Base-by-base conservation (phyloP, 192 early-diverging fungal genomes). In the Rhizoclosmatium sp. region DNA sequence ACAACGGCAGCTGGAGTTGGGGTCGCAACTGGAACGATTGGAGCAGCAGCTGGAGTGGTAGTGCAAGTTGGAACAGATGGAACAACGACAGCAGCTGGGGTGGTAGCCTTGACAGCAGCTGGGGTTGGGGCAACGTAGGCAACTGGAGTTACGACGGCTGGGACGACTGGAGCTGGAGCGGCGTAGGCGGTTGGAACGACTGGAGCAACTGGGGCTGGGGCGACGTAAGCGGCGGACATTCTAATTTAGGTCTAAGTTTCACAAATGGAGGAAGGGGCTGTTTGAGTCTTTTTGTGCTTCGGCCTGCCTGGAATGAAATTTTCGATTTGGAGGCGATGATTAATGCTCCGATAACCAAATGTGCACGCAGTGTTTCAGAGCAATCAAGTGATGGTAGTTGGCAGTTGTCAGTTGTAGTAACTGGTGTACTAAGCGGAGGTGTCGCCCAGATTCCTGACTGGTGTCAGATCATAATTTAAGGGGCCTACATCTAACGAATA, bases 1-100 rank as follows among this genome's bases (percentile, higher is more conserved):
- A 16, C 51, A 54, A 54, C 51, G 16, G 51, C 51, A 16, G 51
- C 51, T 54, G 69, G 69, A 39, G 66, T 68, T 16, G 69, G 19
- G 51, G 51, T 54, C 9, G 51, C 51, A 54, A 16, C 51, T 54
- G 51, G 51, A 16, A 16, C 16, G 51, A 12, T 54, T 54, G 9
- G 9, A 54, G 51, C 51, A 12, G 51, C 9, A 54, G 51, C 51
- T 54, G 51, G 51, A 16, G 51, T 54, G 16, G 51, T 7, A 54
- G 51, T 54, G 51, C 9, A 7, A 54, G 51, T 54, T 54, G 51
- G 51, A 16, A 16, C 16, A 16, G 51, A 54, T 54, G 9, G 9
- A 16, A 16, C 51, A 12, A 16, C 9, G 51, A 16, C 16, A 1
- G 51, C 51, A 54, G 51, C 51, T 54, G 51, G 51, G 51, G 51